Conservation (phyloP, 495 filamentous ascomycete genomes). For the Penicillium herquei region DNA sequence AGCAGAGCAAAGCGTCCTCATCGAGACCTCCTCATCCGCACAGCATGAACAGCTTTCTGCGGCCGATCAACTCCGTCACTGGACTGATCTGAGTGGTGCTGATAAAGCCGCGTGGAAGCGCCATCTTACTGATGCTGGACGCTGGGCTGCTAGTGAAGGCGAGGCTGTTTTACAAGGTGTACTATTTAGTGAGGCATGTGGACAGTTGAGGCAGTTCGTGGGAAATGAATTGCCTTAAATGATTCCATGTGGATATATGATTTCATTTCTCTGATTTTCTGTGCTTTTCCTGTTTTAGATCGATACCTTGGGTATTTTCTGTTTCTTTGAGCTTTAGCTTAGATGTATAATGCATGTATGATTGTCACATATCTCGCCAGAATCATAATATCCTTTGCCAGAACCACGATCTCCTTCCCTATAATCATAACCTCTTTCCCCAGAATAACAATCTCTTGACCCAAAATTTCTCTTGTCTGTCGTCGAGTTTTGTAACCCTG, state of each 20-base stretch:
- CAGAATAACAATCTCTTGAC: too few species aligned
- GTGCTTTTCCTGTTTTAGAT: background rate
- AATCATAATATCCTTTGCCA: too few species aligned
- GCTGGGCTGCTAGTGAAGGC: constrained; percentile 70
- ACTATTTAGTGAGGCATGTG: constrained; percentile 69
- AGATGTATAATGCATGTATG: background rate
- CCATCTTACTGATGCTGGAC: constrained; percentile 63
- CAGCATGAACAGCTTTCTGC: constrained; percentile 9
- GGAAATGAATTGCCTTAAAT: background rate
- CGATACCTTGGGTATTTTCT: background rate
- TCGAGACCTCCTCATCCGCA: constrained; percentile 20
- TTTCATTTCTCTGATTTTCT: background rate
- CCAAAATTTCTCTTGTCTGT: too few species aligned
- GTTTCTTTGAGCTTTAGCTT: background rate
- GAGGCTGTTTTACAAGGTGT: constrained; percentile 72
- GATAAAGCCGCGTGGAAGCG: constrained; percentile 68
- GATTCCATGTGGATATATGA: background rate
- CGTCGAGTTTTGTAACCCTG: too few species aligned
- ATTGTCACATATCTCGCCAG: background rate
- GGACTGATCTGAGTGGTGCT: constrained; percentile 60
- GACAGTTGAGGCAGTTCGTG: constrained; percentile 52
- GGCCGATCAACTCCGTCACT: constrained; percentile 49
- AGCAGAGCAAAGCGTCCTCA: constrained; percentile 22
- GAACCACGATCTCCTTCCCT: too few species aligned
- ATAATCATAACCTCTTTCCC: too few species aligned